Conservation (phyloP, 2,329 filamentous ascomycete genomes). For the Ophiosphaerella herpotricha region DNA sequence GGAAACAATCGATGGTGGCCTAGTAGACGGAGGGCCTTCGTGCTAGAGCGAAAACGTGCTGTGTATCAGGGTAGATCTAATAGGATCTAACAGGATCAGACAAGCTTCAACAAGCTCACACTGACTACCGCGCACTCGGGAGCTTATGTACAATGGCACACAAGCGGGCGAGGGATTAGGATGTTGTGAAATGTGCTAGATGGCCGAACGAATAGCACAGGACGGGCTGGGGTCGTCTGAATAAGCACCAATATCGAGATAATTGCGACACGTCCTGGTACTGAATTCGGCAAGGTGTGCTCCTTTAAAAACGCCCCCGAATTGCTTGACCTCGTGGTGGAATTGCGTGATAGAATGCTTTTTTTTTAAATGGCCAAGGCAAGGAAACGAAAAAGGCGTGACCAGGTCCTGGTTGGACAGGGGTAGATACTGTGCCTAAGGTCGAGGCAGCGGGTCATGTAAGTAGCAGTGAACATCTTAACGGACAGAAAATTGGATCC, state of each 20-base stretch:
- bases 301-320: conserved; percentile 22
- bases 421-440: conserved; percentile 5
- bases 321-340: conserved; percentile 28
- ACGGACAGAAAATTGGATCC: conserved; percentile 9
- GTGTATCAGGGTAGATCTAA: conserved; percentile 11
- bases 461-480: neutral
- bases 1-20: neutral
- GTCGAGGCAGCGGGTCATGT: conserved; percentile 5
- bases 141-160: conserved; percentile 29
- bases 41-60: conserved; percentile 11
- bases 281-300: conserved; percentile 17
- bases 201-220: neutral
- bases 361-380: conserved; percentile 1
- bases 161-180: conserved; percentile 13
- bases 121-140: conserved; percentile 28
- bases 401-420: conserved; percentile 1
- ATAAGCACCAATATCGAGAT: conserved; percentile 14
- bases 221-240: conserved; percentile 3
- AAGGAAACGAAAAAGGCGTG: neutral
- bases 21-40: neutral
- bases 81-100: conserved; percentile 33
- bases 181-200: conserved; percentile 10
- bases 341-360: conserved; percentile 32
- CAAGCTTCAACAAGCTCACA: conserved; percentile 31
- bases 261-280: conserved; percentile 5